Percentiles rank a stretch among this genome's conserved stretches.
phyloP scores from a whole-genome alignment of 768 basidiomycete genomes.

The Leccinum longicurvipes region DNA sequence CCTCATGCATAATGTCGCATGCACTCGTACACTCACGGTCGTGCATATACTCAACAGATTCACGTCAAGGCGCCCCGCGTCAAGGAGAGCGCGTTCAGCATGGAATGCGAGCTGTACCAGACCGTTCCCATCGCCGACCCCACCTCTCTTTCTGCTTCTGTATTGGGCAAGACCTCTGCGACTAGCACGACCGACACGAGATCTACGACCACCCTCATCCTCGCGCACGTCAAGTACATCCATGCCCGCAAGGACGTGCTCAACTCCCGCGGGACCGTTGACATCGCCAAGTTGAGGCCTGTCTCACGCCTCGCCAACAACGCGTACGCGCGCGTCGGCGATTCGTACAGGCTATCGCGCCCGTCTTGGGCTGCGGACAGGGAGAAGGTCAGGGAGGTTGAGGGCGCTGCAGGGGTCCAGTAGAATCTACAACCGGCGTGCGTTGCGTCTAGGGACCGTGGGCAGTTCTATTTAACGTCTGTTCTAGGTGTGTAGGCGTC shows the following conservation, averaged over 20 bases:
- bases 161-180: not conserved
- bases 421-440: too few species aligned
- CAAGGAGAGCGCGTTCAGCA: constrained; percentile 38
- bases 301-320: not conserved
- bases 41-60: not conserved
- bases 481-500: too few species aligned
- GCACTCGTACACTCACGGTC: constrained; percentile 24
- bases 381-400: not conserved
- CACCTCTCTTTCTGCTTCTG: not conserved
- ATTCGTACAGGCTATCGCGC: not conserved
- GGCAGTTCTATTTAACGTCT: too few species aligned
- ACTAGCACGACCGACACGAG: not conserved
- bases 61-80: constrained; percentile 21
- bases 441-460: too few species aligned
- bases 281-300: not conserved
- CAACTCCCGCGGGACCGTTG: not conserved
- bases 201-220: not conserved
- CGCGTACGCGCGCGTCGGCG: not conserved
- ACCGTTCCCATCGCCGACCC: not conserved
- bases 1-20: not conserved
- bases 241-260: not conserved
- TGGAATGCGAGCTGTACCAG: constrained; percentile 44
- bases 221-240: not conserved
- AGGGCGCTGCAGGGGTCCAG: not conserved
- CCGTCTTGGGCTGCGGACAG: not conserved